phyloP scores from a whole-genome alignment of 2,329 filamentous ascomycete genomes.

The Fusarium multiceps region DNA sequence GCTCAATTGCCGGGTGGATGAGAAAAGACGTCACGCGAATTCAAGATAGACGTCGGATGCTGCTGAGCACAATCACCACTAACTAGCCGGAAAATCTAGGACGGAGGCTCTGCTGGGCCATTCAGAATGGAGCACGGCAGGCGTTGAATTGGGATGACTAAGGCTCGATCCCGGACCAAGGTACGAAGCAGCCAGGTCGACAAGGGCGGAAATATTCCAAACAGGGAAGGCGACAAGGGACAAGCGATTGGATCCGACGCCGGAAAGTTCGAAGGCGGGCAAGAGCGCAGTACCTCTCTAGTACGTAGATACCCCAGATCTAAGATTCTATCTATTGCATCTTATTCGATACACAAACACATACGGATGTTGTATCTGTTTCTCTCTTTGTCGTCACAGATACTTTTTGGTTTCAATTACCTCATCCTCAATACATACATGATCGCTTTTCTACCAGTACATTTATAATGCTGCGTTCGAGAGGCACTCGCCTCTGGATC shows the following conservation, averaged over 20 bases:
- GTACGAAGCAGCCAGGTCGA: not conserved
- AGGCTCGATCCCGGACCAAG: constrained; percentile 20
- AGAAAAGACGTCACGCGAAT: constrained; percentile 44
- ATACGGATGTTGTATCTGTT: not conserved
- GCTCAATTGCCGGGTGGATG: constrained; percentile 58
- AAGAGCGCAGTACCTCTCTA: constrained; percentile 1
- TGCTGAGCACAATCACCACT: constrained; percentile 37
- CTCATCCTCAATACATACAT: constrained; percentile 2
- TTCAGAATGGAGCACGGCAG: constrained; percentile 13
- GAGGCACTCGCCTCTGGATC: constrained; percentile 64
- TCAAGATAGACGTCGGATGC: constrained; percentile 41
- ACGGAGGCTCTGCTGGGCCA: constrained; percentile 45
- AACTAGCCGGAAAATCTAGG: constrained; percentile 46
- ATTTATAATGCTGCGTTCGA: constrained; percentile 47
- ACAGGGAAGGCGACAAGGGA: constrained; percentile 21
- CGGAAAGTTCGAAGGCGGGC: constrained; percentile 25
- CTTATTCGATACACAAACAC: constrained; percentile 7
- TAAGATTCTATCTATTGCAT: constrained; percentile 9
- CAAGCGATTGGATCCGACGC: constrained; percentile 32
- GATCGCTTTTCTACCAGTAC: constrained; percentile 6
- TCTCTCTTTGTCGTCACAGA: not conserved
- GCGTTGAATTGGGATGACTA: constrained; percentile 31
- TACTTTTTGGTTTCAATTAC: not conserved
- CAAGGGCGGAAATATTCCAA: constrained; percentile 15
- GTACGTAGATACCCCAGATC: constrained; percentile 7